A percentile compares a stretch with the other conserved stretches of the same genome.
These are phyloP conservation scores for Neurospora tetraspora DNA, from an alignment of 495 filamentous ascomycete genomes.

Conservation along the genomic window DNA sequence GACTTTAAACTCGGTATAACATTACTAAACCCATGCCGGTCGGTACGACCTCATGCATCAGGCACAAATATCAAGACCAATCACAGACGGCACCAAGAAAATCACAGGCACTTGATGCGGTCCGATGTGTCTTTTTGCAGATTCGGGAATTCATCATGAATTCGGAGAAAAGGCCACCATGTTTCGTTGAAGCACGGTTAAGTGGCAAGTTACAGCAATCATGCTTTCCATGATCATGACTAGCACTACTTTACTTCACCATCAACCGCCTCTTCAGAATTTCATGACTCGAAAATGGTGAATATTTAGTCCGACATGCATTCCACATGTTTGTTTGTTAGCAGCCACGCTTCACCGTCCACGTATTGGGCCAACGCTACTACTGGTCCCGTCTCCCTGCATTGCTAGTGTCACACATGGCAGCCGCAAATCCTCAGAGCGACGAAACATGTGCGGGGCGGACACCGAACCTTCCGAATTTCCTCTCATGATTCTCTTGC, in stretches of 20 bases:
- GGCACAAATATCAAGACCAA: background rate
- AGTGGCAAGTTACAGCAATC: background rate
- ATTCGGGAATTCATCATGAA: background rate
- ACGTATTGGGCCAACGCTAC: background rate
- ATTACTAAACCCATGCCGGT: background rate
- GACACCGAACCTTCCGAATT: background rate
- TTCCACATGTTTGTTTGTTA: background rate
- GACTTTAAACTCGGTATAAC: background rate
- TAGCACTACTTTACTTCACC: background rate
- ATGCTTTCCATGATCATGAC: background rate
- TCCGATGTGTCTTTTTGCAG: background rate
- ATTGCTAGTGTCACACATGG: background rate
- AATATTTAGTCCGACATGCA: background rate
- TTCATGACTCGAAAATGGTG: background rate
- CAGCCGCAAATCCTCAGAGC: background rate
- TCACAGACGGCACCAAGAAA: background rate
- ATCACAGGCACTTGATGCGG: background rate
- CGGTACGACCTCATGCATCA: no score
- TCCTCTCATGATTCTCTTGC: background rate
- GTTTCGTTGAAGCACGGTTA: background rate
- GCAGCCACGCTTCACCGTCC: background rate
- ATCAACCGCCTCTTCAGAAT: background rate
- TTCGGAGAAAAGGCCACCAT: background rate
- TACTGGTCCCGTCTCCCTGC: background rate
- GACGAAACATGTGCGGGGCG: background rate